Conservation (phyloP, 495 filamentous ascomycete genomes). For the Aspergillus indologenus region DNA sequence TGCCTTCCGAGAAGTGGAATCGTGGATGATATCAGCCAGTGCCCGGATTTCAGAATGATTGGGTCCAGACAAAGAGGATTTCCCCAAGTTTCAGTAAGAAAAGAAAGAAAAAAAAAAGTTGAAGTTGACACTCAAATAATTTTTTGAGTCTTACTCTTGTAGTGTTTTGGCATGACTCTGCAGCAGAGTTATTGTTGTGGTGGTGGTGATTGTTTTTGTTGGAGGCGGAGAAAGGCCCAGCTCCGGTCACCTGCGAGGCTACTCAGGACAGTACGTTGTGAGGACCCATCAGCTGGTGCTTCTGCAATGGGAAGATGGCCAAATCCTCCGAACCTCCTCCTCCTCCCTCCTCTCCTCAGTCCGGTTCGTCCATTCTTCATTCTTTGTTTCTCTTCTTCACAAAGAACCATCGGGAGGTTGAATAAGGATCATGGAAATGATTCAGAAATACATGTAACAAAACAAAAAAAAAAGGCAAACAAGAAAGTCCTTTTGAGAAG, state of each 20-base stretch:
- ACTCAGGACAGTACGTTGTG: too few relatives aligned
- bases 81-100: not conserved
- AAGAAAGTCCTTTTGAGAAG: not conserved
- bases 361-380: not conserved
- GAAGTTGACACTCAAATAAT: not conserved
- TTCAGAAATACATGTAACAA: not conserved
- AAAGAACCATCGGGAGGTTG: not conserved
- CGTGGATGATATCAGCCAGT: constrained; percentile 11
- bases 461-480: not conserved
- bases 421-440: too few relatives aligned
- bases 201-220: too few relatives aligned
- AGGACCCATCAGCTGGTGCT: not conserved
- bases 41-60: not conserved
- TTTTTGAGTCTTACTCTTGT: too few relatives aligned
- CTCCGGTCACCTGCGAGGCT: not conserved
- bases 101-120: not conserved
- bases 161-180: not conserved
- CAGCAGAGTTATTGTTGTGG: not conserved
- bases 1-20: constrained; percentile 17
- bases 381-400: not conserved
- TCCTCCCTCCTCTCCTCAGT: not conserved
- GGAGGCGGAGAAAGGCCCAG: not conserved
- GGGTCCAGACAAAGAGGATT: not conserved
- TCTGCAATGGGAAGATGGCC: not conserved
- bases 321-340: not conserved